phyloP scores from a whole-genome alignment of 208 protist genomes.

The Acanthamoeba triangularis region DNA sequence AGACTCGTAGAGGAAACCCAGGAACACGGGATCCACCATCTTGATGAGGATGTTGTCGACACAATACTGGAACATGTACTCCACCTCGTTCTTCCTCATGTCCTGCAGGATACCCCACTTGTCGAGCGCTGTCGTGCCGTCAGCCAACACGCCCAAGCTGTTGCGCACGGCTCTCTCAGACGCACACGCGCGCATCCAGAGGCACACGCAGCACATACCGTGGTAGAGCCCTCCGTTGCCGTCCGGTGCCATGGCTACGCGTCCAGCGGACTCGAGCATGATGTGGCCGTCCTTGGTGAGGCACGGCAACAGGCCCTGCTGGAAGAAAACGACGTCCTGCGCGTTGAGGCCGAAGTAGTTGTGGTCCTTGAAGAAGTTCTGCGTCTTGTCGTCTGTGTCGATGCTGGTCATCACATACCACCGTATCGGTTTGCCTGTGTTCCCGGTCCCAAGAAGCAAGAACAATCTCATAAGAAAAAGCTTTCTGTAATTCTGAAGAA shows the following conservation, averaged over 20 bases:
- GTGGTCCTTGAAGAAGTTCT: conserved; percentile 95
- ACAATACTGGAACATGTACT: conserved; percentile 96
- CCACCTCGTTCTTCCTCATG: conserved; percentile 93
- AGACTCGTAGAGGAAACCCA: conserved; percentile 93
- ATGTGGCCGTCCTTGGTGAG: conserved; percentile 96
- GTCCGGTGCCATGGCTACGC: conserved; percentile 95
- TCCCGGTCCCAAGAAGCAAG: neutral
- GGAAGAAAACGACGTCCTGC: conserved; percentile 97
- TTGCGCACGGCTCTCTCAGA: neutral
- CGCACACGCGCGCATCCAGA: conserved; percentile 82
- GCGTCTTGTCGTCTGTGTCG: conserved; percentile 95
- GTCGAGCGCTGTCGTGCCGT: conserved; percentile 80
- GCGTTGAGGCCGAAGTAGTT: conserved; percentile 96
- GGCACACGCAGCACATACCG: conserved; percentile 16
- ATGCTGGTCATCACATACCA: conserved; percentile 98
- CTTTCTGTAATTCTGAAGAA: too few relatives aligned
- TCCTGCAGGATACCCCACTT: conserved; percentile 91
- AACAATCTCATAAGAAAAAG: conserved; percentile 28
- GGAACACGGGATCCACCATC: conserved; percentile 96
- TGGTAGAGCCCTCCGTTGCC: conserved; percentile 98
- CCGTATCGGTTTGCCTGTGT: conserved; percentile 77
- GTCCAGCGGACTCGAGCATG: conserved; percentile 91
- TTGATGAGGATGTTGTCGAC: conserved; percentile 98
- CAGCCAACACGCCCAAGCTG: neutral
- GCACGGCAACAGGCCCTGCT: conserved; percentile 95